Percentiles rank a stretch among this genome's conserved stretches.
Conservation (phyloP, 2,329 filamentous ascomycete genomes). For the Elsinoe australis region DNA sequence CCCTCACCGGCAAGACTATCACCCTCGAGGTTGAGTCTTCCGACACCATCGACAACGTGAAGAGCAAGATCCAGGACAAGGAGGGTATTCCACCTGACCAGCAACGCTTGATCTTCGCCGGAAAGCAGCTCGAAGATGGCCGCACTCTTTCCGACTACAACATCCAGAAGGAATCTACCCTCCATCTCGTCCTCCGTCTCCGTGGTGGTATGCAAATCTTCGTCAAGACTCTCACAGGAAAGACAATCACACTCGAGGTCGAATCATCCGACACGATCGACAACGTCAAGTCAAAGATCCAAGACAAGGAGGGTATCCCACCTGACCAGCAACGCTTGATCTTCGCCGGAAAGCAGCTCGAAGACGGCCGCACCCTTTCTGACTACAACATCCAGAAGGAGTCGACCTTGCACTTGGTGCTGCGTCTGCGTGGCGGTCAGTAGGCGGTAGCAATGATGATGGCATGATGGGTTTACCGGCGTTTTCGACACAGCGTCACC, state of each 20-base stretch:
- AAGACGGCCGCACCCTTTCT: conserved; percentile 77
- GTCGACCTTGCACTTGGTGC: conserved; percentile 57
- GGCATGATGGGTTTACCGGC: conserved; percentile 18
- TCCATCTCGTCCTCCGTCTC: conserved; percentile 91
- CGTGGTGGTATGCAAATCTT: conserved; percentile 78
- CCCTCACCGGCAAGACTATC: conserved; percentile 76
- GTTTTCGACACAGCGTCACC: conserved; percentile 6
- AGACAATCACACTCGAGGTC: conserved; percentile 98
- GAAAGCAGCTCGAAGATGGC: conserved; percentile 88
- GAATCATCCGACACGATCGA: conserved; percentile 98
- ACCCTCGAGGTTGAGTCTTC: conserved; percentile 83
- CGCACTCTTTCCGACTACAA: conserved; percentile 92
- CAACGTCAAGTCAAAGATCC: conserved; percentile 99
- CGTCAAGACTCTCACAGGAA: conserved; percentile 99
- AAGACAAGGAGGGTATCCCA: conserved; percentile 97
- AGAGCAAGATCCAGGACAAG: conserved; percentile 76
- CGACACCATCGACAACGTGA: conserved; percentile 91
- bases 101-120: conserved; percentile 87
- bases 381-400: conserved; percentile 83
- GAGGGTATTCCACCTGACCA: conserved; percentile 89
- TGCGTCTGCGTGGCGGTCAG: conserved; percentile 51
- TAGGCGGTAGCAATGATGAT: conserved; percentile 28
- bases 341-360: conserved; percentile 90
- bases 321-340: conserved; percentile 93
- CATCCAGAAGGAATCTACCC: conserved; percentile 82